phyloP scores from a whole-genome alignment of 2,329 filamentous ascomycete species.

The Ascochyta koolunga region DNA sequence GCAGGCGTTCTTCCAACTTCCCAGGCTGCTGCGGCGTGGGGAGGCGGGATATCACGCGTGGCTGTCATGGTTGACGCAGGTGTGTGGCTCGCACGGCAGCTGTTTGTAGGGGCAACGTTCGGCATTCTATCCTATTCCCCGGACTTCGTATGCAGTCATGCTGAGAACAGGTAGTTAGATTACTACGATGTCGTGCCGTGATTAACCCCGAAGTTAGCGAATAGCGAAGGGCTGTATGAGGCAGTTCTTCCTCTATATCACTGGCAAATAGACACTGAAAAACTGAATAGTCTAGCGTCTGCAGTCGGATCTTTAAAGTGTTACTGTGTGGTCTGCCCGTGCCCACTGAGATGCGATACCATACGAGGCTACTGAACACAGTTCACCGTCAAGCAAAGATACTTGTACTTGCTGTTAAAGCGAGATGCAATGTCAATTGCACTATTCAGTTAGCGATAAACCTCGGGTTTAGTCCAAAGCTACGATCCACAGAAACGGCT shows the following conservation, averaged over 20 bases:
- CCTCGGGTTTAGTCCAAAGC: not conserved
- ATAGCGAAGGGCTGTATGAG: not conserved
- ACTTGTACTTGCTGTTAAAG: not conserved
- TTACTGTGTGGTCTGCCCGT: not conserved
- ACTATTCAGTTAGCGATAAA: not conserved
- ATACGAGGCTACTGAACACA: not conserved
- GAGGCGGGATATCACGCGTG: constrained; percentile 1
- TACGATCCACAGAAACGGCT: not conserved
- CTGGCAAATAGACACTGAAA: not conserved
- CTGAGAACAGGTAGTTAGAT: not conserved
- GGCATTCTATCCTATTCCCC: not conserved
- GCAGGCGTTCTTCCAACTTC: constrained; percentile 3
- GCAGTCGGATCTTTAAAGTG: not conserved
- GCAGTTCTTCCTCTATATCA: not conserved
- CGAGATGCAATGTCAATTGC: not conserved
- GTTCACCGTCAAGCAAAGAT: not conserved
- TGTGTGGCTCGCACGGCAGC: constrained; percentile 1
- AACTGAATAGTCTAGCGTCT: not conserved
- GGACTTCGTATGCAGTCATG: constrained; percentile 1
- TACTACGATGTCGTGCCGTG: not conserved
- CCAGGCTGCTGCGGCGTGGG: not conserved
- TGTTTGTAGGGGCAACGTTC: not conserved
- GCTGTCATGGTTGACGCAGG: not conserved
- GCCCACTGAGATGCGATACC: not conserved
- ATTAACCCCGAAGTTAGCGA: not conserved